A percentile compares a stretch with the other conserved stretches of the same genome.
Conservation (phyloP, 805 yeast species). For the Vanderwaltozyma tropicalis region DNA sequence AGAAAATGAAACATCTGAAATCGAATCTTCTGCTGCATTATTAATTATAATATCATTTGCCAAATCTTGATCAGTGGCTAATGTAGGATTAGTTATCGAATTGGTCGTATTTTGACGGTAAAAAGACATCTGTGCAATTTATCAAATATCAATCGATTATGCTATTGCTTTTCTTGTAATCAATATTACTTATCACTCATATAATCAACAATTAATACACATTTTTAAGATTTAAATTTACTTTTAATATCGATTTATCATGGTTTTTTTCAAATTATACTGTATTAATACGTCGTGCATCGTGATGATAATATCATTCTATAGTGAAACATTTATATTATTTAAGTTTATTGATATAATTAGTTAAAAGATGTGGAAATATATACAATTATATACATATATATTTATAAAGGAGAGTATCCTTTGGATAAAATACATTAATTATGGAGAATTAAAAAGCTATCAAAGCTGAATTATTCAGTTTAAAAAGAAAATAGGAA, state of each 20-base stretch:
- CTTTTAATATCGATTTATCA: no score
- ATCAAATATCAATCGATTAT: background rate
- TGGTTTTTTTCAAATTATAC: no score
- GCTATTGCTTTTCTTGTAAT: no score
- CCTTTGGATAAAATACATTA: conserved; percentile 1
- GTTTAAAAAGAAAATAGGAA: background rate
- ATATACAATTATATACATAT: background rate
- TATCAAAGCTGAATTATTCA: background rate
- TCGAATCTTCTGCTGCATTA: conserved; percentile 86
- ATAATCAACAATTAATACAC: no score
- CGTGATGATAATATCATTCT: no score
- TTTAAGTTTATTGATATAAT: no score
- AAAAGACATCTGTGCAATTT: conserved; percentile 20
- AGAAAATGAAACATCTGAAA: conserved; percentile 75
- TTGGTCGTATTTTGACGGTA: conserved; percentile 7
- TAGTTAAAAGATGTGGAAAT: background rate
- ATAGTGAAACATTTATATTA: no score
- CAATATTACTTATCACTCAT: no score
- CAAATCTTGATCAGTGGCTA: conserved; percentile 31
- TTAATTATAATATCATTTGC: conserved; percentile 60
- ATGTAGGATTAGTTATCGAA: conserved; percentile 14
- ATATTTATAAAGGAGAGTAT: background rate
- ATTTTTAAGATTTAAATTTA: no score
- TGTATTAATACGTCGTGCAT: no score
- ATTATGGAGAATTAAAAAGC: background rate